phyloP scores from a whole-genome alignment of 495 filamentous ascomycete species.

The Cercophora scortea region DNA sequence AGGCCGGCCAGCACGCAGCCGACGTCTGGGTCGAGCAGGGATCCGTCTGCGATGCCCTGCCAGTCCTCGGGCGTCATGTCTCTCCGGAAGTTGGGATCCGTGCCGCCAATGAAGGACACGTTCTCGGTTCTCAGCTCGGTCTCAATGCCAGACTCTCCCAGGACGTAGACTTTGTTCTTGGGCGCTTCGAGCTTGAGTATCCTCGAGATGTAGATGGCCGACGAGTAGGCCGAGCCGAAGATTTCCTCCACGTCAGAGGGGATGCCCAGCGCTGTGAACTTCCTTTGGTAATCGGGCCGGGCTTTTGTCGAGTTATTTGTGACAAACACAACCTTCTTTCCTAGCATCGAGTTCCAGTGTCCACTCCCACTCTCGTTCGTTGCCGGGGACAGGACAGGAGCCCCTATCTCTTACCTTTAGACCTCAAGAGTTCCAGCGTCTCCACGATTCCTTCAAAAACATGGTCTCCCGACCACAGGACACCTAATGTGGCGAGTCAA shows the following conservation, averaged over 20 bases:
- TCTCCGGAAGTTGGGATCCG: slow-evolving; percentile 68
- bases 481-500: slow-evolving; percentile 49
- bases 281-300: slow-evolving; percentile 83
- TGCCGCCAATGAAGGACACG: slow-evolving; percentile 78
- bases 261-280: slow-evolving; percentile 76
- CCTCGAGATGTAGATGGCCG: slow-evolving; percentile 92
- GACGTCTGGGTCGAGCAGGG: slow-evolving; percentile 75
- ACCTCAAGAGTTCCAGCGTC: slow-evolving; percentile 71
- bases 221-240: slow-evolving; percentile 90
- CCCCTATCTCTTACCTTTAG: slow-evolving; percentile 50
- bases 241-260: slow-evolving; percentile 77
- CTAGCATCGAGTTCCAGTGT: slow-evolving; percentile 28
- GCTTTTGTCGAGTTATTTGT: slow-evolving; percentile 99
- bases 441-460: slow-evolving; percentile 76
- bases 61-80: slow-evolving; percentile 77
- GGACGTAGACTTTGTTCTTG: slow-evolving; percentile 86
- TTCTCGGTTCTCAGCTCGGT: slow-evolving; percentile 72
- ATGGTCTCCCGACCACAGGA: slow-evolving; percentile 92
- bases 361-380: no score
- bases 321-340: slow-evolving; percentile 91
- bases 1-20: slow-evolving; percentile 82
- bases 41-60: slow-evolving; percentile 62
- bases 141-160: slow-evolving; percentile 90
- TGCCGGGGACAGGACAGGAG: no score
- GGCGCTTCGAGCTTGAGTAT: slow-evolving; percentile 69